Conservation (phyloP, 371 early-diverging fungal genomes). For the Syncephalastrum contaminatum region DNA sequence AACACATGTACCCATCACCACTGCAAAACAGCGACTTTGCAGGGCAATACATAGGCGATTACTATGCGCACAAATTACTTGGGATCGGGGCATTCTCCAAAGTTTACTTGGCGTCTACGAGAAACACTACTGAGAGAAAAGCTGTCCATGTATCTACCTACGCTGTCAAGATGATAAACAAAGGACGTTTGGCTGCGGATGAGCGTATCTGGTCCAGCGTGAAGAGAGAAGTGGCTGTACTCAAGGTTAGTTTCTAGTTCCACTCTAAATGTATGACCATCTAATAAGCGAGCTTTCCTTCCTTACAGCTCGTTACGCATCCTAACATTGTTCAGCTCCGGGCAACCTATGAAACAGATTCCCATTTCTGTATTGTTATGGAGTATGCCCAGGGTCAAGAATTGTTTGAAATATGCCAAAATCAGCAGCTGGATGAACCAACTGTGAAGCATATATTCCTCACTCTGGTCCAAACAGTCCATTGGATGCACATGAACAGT, state of each 20-base stretch:
- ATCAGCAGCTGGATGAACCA: slow-evolving; percentile 46
- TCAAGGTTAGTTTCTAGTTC: slow-evolving; percentile 27
- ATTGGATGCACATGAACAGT: slow-evolving; percentile 69
- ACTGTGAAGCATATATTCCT: slow-evolving; percentile 35
- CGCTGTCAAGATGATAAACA: slow-evolving; percentile 47
- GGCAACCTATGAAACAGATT: slow-evolving; percentile 69
- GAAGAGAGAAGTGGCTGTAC: slow-evolving; percentile 45
- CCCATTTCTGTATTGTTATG: slow-evolving; percentile 60
- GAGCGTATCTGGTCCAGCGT: slow-evolving; percentile 43
- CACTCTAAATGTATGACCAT: background rate
- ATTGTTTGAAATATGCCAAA: slow-evolving; percentile 60
- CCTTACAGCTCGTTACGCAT: slow-evolving; percentile 53
- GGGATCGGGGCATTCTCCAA: slow-evolving; percentile 50
- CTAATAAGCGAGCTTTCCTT: background rate
- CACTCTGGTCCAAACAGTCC: slow-evolving; percentile 59
- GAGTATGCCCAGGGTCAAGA: slow-evolving; percentile 70
- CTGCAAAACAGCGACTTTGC: slow-evolving; percentile 21
- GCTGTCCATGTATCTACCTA: slow-evolving; percentile 7
- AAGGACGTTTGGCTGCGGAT: slow-evolving; percentile 34
- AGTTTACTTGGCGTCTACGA: slow-evolving; percentile 33
- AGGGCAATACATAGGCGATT: slow-evolving; percentile 34
- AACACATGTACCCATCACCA: slow-evolving; percentile 19
- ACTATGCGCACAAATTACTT: slow-evolving; percentile 25
- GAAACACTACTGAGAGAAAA: slow-evolving; percentile 3
- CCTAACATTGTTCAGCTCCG: slow-evolving; percentile 70